Evolutionary conservation across 495 filamentous ascomycete genomes (phyloP), one percentile per base, ranked within the genome.

Genomic region (Podospora bellae-mahoneyi): DNA sequence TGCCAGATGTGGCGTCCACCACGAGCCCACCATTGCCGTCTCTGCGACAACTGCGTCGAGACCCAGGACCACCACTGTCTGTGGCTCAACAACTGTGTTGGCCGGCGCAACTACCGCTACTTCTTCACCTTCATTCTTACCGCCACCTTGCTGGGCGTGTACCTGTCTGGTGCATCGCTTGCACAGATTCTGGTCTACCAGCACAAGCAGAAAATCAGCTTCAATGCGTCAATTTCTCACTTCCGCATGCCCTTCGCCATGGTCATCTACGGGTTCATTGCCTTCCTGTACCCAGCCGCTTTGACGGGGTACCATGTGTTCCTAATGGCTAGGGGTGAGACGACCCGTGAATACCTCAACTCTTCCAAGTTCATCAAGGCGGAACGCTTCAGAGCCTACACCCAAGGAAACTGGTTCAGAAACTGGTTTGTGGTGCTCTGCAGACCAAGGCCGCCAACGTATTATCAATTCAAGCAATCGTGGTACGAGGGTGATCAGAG

Each of bases 51-150:
- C 75, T 99, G 95, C 76, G 87, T 99, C 59, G 95, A 99, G 76
- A 97, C 94, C 0, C 93, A 97, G 71, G 95, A 99, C 74, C 95
- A 99, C 73, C 95, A 99, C 81, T 99, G 95, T 73, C 93, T 98
- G 23, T 99, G 96, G 96, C 87, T 99, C 62, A 99, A 99, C 80
- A 99, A 98, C 77, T 99, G 95, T 78, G 90, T 99, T 58, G 95
- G 95, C 5, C 91, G 96, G 44, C 92, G 95, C 65, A 99, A 99
- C 78, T 99, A 99, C 78, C 93, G 96, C 62, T 99, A 95, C 73
- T 99, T 99, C 78, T 96, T 97, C 73, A 85, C 90, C 20, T 99
- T 97, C 78, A 86, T 98, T 69, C 86, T 84, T 71, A 85, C 87
- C 20, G 88, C 84, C 15, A 92, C 92, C 1, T 67, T 97, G n/a